Evolutionary conservation across 164 flowering plant species (phyloP), one percentile per base, ranked within the genome.

Genomic region (Liriodendron chinense): DNA sequence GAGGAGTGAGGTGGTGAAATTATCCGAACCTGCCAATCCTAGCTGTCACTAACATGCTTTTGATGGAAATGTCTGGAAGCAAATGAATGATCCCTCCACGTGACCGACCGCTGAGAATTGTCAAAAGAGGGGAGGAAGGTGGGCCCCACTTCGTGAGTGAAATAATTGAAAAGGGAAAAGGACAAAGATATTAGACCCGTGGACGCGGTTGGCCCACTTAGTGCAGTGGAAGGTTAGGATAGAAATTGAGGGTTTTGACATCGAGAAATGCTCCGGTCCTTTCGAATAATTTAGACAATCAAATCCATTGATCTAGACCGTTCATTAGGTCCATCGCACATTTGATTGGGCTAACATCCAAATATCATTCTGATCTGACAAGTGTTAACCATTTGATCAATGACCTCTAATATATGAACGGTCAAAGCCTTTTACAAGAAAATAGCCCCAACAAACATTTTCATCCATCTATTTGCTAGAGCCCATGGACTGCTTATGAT

Each of bases 41-140:
- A 63, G 23, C 69, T 66, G 63, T 49, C 69, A 24, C 69, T 28
- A 28, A 66, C 70, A 26, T 66, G 70, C 18, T 24, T 24, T 65
- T 66, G 24, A 49, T 74, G 70, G 76, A 74, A 49, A 25, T 26
- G 76, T 74, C 76, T 56, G n/a, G 71, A 65, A 74, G 70, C 63
- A 16, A 65, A 74, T 74, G 20, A 53, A 74, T 74, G 69, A 49
- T 65, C 23, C 21, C 18, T 1, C 50, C 76, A 65, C 50, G 76
- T 74, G 76, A 74, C 48, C 49, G 66, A 57, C 74, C 74, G 74
- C 48, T 23, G 7, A 13, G 22, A 23, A 9, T 23, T 26, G 65
- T 13, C 21, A 12, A 66, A 25, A 66, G 16, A 20, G n/a, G 43
- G 22, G 9, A 1, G 24, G 65, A 9, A 20, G 24, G 9, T 63